A percentile compares a stretch with the other conserved stretches of the same genome.
Conservation (phyloP, 345 rosid species). For the Gossypium anomalum region DNA sequence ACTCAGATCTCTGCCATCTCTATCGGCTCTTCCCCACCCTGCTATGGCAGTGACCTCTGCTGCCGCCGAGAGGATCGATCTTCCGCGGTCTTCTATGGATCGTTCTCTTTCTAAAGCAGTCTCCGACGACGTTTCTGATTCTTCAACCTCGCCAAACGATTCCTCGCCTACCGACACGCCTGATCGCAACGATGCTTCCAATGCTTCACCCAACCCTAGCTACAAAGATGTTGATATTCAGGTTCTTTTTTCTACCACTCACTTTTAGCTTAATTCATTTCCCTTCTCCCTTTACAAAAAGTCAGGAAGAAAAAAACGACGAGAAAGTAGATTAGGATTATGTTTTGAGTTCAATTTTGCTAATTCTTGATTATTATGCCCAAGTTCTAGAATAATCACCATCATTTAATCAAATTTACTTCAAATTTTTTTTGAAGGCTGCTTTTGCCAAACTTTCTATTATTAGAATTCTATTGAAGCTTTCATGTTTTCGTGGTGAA, state of each 20-base stretch:
- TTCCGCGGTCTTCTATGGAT: slow-evolving; percentile 29
- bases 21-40: background rate
- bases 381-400: background rate
- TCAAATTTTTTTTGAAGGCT: background rate
- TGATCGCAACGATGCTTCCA: slow-evolving; percentile 48
- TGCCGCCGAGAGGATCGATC: slow-evolving; percentile 31
- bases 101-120: slow-evolving; percentile 29
- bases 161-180: slow-evolving; percentile 40
- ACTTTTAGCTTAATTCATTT: background rate
- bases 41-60: slow-evolving; percentile 49
- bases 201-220: slow-evolving; percentile 41
- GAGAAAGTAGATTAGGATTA: slow-evolving; percentile 2
- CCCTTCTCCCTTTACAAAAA: background rate
- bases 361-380: background rate
- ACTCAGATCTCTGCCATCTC: slow-evolving; percentile 7
- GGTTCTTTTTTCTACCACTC: slow-evolving; percentile 29
- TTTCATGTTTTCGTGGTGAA: background rate
- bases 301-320: background rate
- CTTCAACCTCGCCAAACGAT: slow-evolving; percentile 30
- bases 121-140: slow-evolving; percentile 40
- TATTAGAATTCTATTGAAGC: background rate
- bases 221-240: slow-evolving; percentile 48
- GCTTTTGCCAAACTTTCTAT: background rate
- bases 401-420: background rate
- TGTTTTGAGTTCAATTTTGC: background rate